These are phyloP conservation scores for Schizosaccharomyces osmophilus DNA, from an alignment of 805 yeast genomes.

Conservation along the genomic window DNA sequence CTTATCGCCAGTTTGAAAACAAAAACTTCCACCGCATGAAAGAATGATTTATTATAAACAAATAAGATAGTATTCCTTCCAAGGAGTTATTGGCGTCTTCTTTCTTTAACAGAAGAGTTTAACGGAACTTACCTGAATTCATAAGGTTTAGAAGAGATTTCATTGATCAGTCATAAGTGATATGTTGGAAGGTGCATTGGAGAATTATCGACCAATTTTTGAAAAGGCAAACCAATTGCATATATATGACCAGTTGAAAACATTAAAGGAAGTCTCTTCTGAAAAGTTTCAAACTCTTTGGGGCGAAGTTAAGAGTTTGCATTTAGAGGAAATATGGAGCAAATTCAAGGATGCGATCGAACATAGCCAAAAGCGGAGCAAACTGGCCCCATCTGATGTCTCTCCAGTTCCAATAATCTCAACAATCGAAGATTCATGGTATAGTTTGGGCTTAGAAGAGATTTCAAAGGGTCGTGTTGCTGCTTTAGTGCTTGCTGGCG, in stretches of 20 bases:
- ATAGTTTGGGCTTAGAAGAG: slow-evolving; percentile 35
- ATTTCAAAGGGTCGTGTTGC: slow-evolving; percentile 56
- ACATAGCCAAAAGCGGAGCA: neutral
- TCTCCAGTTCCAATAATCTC: neutral
- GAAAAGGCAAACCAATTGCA: neutral
- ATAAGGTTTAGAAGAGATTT: too few species aligned
- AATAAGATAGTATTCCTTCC: too few species aligned
- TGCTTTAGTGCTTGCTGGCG: slow-evolving; percentile 87
- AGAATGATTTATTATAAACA: too few species aligned
- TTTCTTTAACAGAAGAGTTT: too few species aligned
- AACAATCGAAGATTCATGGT: slow-evolving; percentile 15
- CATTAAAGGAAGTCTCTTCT: neutral
- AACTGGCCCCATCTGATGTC: neutral
- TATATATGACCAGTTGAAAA: neutral
- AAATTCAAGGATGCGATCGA: neutral
- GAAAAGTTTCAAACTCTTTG: neutral
- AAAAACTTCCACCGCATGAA: too few species aligned
- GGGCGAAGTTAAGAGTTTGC: neutral
- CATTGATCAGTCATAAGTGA: too few species aligned
- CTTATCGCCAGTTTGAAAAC: too few species aligned
- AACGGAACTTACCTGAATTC: too few species aligned
- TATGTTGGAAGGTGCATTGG: too few species aligned
- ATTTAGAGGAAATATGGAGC: neutral
- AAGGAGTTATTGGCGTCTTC: too few species aligned
- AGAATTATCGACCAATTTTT: neutral